These are phyloP conservation scores for Phytophthora ohioensis DNA, from an alignment of 352 stramenopile species.

Conservation along the genomic window DNA sequence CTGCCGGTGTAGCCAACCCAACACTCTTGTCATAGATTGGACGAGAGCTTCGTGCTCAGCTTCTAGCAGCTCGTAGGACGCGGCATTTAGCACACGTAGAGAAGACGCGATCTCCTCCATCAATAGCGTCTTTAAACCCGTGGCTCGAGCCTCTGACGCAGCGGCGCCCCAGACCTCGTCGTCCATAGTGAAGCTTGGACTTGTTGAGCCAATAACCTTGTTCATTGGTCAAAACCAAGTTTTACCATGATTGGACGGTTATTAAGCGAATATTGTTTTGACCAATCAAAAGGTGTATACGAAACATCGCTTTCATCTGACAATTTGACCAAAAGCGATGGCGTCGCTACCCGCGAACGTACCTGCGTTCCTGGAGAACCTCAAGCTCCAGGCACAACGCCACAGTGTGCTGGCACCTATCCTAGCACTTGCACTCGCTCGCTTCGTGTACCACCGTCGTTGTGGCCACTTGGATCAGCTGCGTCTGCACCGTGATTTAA, in stretches of 20 bases:
- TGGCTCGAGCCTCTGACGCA: not conserved
- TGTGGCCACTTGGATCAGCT: slow-evolving; percentile 53
- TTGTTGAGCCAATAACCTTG: slow-evolving; percentile 18
- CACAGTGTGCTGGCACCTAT: slow-evolving; percentile 50
- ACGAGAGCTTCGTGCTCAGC: slow-evolving; percentile 15
- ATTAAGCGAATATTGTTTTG: not conserved
- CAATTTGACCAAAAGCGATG: not conserved
- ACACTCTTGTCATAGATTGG: slow-evolving; percentile 13
- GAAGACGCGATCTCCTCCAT: slow-evolving; percentile 21
- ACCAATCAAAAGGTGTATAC: slow-evolving; percentile 14
- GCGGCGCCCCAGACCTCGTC: not conserved
- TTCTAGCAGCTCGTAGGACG: slow-evolving; percentile 8
- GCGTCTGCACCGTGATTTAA: slow-evolving; percentile 47
- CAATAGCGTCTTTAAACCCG: slow-evolving; percentile 14
- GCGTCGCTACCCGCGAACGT: slow-evolving; percentile 23
- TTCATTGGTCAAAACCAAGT: not conserved
- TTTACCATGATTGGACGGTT: not conserved
- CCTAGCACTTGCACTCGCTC: slow-evolving; percentile 48
- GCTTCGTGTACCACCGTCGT: slow-evolving; percentile 57
- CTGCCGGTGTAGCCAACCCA: slow-evolving; percentile 31
- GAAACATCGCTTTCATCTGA: slow-evolving; percentile 1
- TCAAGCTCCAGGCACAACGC: slow-evolving; percentile 41
- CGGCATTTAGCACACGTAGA: slow-evolving; percentile 20
- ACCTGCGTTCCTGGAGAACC: slow-evolving; percentile 32
- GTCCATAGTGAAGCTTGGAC: slow-evolving; percentile 25